A percentile compares a stretch with the other conserved stretches of the same genome.
phyloP scores from a whole-genome alignment of 768 basidiomycete species.

The Leccinum variicolor region DNA sequence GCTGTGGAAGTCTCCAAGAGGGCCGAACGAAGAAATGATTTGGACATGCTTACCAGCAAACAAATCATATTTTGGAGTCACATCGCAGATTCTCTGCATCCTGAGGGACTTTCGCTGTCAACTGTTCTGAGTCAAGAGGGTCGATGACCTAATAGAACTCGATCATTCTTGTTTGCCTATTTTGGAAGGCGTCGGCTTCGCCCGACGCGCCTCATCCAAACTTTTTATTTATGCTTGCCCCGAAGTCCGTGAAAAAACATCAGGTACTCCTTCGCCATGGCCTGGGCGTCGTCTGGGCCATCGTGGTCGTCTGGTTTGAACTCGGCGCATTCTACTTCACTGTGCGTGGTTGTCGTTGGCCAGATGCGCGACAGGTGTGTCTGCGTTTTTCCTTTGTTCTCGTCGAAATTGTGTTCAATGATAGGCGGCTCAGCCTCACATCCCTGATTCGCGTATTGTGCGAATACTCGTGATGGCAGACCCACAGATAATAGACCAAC shows the following conservation, averaged over 20 bases:
- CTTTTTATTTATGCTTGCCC: not conserved
- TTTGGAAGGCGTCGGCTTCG: not conserved
- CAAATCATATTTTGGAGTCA: not conserved
- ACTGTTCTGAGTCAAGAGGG: too few relatives aligned
- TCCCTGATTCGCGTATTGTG: conserved; percentile 21
- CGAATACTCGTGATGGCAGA: conserved; percentile 76
- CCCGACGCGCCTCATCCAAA: conserved; percentile 1
- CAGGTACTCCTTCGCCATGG: conserved; percentile 25
- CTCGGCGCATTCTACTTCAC: conserved; percentile 51
- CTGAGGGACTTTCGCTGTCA: not conserved
- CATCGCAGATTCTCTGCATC: not conserved
- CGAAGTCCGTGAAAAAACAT: conserved; percentile 7
- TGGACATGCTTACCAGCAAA: not conserved
- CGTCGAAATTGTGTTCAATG: not conserved
- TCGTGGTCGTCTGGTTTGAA: conserved; percentile 70
- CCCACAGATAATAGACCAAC: conserved; percentile 78
- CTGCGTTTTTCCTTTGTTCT: conserved; percentile 2
- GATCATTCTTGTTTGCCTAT: not conserved
- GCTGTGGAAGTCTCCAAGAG: not conserved
- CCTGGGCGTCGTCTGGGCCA: conserved; percentile 58
- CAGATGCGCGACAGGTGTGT: conserved; percentile 40
- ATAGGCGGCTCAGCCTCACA: conserved; percentile 12
- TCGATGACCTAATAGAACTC: not conserved
- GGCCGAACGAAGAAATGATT: not conserved
- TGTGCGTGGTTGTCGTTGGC: conserved; percentile 57